Percentiles rank a stretch among this genome's conserved stretches.
Evolutionary conservation across 305 asterid species (phyloP).

Genomic region (Fraxinus sp.): DNA sequence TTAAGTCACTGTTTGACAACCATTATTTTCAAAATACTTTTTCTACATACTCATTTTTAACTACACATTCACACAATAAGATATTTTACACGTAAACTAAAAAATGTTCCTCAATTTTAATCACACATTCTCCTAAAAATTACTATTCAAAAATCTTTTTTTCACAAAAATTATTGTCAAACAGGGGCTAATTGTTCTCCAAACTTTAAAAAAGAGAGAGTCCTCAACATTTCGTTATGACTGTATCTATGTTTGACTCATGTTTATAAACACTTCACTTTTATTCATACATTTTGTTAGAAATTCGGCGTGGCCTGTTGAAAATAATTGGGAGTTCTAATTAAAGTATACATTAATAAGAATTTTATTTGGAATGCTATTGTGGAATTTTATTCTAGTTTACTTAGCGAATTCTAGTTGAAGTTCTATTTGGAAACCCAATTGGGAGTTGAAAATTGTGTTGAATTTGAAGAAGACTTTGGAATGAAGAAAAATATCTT

Average conservation of each 20-base stretch:
- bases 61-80: not conserved
- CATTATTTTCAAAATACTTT: not conserved
- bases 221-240: not conserved
- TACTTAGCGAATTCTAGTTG: not conserved
- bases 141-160: too few species aligned
- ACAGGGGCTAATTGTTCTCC: not conserved
- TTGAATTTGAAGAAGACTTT: not conserved
- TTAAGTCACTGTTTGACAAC: not conserved
- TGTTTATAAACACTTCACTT: not conserved
- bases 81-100: not conserved
- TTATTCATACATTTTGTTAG: not conserved
- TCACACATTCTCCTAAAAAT: not conserved
- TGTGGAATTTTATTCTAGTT: too few species aligned
- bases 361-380: not conserved
- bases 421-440: not conserved
- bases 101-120: too few species aligned
- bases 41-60: not conserved
- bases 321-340: not conserved
- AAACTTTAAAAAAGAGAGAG: not conserved
- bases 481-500: too few species aligned
- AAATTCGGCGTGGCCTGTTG: not conserved
- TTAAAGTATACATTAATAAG: not conserved
- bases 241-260: not conserved
- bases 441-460: not conserved
- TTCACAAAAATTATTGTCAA: not conserved